Evolutionary conservation across 139 green algal species (phyloP).

Genomic region (Eudorina sp.): DNA sequence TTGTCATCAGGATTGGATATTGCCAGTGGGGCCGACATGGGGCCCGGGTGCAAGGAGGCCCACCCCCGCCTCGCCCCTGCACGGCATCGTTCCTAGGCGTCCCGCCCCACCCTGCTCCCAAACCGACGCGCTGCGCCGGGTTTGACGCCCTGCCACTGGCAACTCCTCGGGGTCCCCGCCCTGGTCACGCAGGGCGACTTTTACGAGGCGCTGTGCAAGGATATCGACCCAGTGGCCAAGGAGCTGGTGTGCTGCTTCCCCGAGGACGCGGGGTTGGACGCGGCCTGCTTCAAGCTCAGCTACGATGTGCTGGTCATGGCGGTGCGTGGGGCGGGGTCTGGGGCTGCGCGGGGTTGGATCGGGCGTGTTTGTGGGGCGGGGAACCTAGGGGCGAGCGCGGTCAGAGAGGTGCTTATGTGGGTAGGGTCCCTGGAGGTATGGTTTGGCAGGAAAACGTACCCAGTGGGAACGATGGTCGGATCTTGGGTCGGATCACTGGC

Average conservation of each 20-base stretch:
- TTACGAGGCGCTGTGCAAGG: conserved; percentile 88
- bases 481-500: too few relatives aligned
- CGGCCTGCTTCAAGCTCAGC: conserved; percentile 89
- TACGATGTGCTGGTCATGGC: conserved; percentile 91
- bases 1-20: too few relatives aligned
- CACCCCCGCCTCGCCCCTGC: neutral
- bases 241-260: conserved; percentile 91
- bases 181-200: conserved; percentile 77
- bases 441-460: too few relatives aligned
- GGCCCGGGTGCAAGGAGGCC: too few relatives aligned
- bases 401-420: too few relatives aligned
- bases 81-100: neutral
- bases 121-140: neutral
- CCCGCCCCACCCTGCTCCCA: neutral
- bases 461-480: too few relatives aligned
- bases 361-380: too few relatives aligned
- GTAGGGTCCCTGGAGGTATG: too few relatives aligned
- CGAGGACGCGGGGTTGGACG: conserved; percentile 79
- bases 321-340: conserved; percentile 36
- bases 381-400: too few relatives aligned
- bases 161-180: neutral
- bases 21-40: too few relatives aligned
- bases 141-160: neutral
- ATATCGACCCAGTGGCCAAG: conserved; percentile 84
- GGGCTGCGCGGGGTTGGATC: too few relatives aligned